These are phyloP conservation scores for Potentilla sterilis DNA, from an alignment of 306 rosid genomes.

Conservation along the genomic window DNA sequence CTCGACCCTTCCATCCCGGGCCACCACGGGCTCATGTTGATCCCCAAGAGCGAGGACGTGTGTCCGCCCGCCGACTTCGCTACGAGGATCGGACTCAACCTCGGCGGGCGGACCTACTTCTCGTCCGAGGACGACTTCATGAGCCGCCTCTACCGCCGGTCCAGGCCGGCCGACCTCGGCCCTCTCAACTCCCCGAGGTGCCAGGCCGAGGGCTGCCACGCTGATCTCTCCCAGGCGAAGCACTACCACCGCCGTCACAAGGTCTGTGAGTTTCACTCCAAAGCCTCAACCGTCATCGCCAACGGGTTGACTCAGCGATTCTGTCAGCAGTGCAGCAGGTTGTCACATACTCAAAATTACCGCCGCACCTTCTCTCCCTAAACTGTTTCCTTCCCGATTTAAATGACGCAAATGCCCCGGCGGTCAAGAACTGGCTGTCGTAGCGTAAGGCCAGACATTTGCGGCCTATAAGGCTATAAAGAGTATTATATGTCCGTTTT, in stretches of 20 bases:
- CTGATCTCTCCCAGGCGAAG: conserved; percentile 85
- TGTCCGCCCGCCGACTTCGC: conserved; percentile 56
- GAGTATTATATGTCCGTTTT: conserved; percentile 3
- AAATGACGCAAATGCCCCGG: conserved; percentile 30
- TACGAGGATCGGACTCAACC: conserved; percentile 79
- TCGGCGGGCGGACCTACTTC: conserved; percentile 88
- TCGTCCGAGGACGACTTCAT: conserved; percentile 78
- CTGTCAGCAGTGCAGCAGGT: conserved; percentile 99
- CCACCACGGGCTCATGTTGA: conserved; percentile 40
- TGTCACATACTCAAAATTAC: conserved; percentile 3
- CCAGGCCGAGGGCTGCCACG: conserved; percentile 96
- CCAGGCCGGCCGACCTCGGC: conserved; percentile 52
- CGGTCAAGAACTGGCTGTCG: conserved; percentile 13
- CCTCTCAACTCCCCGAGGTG: conserved; percentile 61
- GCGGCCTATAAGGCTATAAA: conserved; percentile 24
- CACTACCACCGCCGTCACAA: conserved; percentile 99
- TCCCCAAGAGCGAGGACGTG: conserved; percentile 66
- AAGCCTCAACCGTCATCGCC: conserved; percentile 84
- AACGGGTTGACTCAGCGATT: conserved; percentile 98
- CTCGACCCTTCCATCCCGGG: conserved; percentile 53
- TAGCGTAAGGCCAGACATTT: conserved; percentile 47
- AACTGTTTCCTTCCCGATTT: not conserved
- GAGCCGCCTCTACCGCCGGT: conserved; percentile 76
- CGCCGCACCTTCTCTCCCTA: not conserved
- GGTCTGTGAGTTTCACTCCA: conserved; percentile 97